A percentile compares a stretch with the other conserved stretches of the same genome.
phyloP scores from a whole-genome alignment of 768 basidiomycete species.

The Rhizopogon roseolus region DNA sequence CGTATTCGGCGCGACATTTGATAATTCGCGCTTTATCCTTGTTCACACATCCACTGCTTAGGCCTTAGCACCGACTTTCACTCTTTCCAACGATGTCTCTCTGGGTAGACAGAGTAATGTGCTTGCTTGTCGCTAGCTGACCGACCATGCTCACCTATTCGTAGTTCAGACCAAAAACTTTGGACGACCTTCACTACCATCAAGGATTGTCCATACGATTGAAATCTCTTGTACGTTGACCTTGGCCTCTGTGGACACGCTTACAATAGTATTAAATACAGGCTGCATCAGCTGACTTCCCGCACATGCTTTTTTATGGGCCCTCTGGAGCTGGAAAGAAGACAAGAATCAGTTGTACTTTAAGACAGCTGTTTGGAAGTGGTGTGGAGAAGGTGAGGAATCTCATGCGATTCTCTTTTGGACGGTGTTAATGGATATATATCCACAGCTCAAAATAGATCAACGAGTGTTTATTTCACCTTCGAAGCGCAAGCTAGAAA shows the following conservation, averaged over 20 bases:
- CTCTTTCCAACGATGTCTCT: conserved; percentile 45
- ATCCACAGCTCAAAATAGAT: conserved; percentile 86
- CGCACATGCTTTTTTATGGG: conserved; percentile 96
- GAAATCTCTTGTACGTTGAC: conserved; percentile 60
- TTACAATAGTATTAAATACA: conserved; percentile 20
- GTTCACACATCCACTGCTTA: background rate
- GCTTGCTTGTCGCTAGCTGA: background rate
- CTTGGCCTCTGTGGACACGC: background rate
- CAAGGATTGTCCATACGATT: conserved; percentile 72
- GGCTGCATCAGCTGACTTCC: conserved; percentile 92
- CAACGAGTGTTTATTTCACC: conserved; percentile 95
- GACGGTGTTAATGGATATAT: background rate
- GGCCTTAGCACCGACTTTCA: background rate
- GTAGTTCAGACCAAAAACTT: conserved; percentile 79
- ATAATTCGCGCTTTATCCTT: background rate
- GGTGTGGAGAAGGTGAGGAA: conserved; percentile 83
- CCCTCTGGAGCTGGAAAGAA: conserved; percentile 98
- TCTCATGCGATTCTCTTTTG: background rate
- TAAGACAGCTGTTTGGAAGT: conserved; percentile 84
- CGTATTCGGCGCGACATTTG: background rate
- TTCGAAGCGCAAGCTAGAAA: conserved; percentile 89
- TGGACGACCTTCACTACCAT: conserved; percentile 90
- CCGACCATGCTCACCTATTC: conserved; percentile 1
- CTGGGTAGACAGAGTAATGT: conserved; percentile 52
- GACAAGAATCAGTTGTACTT: conserved; percentile 87